These are phyloP conservation scores for Cyclotella cryptica DNA, from an alignment of 108 stramenopile species.

Conservation along the genomic window DNA sequence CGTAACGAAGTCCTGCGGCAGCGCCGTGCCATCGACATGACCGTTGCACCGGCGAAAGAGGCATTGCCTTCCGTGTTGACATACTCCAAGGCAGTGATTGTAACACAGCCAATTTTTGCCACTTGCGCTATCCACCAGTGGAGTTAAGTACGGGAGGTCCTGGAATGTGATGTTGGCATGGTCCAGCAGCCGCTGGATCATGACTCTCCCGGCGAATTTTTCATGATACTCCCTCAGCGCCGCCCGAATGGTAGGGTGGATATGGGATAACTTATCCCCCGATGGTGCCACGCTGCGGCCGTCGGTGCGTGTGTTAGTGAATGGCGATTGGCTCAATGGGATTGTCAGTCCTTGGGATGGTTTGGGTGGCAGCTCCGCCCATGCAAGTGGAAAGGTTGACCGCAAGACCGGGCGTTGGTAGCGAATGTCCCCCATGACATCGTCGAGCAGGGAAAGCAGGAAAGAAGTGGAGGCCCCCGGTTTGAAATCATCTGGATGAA, in stretches of 20 bases:
- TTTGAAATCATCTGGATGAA: not conserved
- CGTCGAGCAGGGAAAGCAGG: not conserved
- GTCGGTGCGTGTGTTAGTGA: not conserved
- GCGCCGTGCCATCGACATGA: not conserved
- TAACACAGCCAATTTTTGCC: constrained; percentile 1
- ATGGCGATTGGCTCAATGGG: not conserved
- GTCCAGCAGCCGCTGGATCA: not conserved
- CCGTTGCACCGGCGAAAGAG: not conserved
- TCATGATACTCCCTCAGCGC: not conserved
- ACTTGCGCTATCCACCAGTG: not conserved
- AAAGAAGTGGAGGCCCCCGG: not conserved
- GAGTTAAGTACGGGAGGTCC: not conserved
- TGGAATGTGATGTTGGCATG: not conserved
- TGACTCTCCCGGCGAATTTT: not conserved
- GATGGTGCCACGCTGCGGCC: not conserved
- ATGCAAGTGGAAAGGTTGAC: not conserved
- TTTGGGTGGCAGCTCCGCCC: not conserved
- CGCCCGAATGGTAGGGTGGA: not conserved
- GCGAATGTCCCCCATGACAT: not conserved
- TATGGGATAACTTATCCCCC: not conserved
- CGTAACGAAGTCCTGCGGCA: not conserved
- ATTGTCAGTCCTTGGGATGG: not conserved
- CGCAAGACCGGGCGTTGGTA: not conserved
- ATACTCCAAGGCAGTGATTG: constrained; percentile 5
- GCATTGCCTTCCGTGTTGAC: not conserved